A percentile compares a stretch with the other conserved stretches of the same genome.
phyloP scores from a whole-genome alignment of 148 eudicot species.

The Rhododendron ferrugineum region DNA sequence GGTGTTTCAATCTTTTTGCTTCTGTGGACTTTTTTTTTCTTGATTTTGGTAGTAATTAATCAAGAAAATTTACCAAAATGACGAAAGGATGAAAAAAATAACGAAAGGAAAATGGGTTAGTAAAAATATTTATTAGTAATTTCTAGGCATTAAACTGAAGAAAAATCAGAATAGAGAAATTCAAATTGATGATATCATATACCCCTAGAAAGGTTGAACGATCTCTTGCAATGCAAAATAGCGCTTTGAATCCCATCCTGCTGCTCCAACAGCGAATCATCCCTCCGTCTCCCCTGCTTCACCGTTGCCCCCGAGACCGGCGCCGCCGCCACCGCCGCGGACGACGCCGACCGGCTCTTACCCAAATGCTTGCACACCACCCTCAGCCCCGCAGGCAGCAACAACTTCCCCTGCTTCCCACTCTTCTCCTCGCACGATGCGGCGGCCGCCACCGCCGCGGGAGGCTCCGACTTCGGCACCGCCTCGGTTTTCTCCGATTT shows the following conservation, averaged over 20 bases:
- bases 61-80: too few species aligned
- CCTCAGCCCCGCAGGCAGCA: conserved; percentile 51
- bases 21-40: too few species aligned
- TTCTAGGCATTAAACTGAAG: background rate
- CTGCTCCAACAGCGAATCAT: conserved; percentile 17
- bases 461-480: background rate
- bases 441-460: too few species aligned
- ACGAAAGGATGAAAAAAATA: too few species aligned
- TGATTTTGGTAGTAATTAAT: too few species aligned
- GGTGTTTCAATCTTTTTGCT: too few species aligned
- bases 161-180: background rate
- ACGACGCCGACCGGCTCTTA: conserved; percentile 49
- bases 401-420: conserved; percentile 34
- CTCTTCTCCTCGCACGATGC: conserved; percentile 4
- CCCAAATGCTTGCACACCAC: conserved; percentile 56
- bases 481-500: conserved; percentile 1
- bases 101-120: too few species aligned
- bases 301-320: background rate
- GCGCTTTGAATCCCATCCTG: conserved; percentile 76
- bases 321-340: conserved; percentile 16
- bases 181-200: background rate
- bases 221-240: conserved; percentile 85
- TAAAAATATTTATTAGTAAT: background rate
- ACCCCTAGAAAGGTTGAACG: conserved; percentile 69
- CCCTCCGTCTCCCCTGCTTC: background rate